Percentiles rank a stretch among this genome's conserved stretches.
phyloP scores from a whole-genome alignment of 192 early-diverging fungal species.

The Backusella liffmaniae region DNA sequence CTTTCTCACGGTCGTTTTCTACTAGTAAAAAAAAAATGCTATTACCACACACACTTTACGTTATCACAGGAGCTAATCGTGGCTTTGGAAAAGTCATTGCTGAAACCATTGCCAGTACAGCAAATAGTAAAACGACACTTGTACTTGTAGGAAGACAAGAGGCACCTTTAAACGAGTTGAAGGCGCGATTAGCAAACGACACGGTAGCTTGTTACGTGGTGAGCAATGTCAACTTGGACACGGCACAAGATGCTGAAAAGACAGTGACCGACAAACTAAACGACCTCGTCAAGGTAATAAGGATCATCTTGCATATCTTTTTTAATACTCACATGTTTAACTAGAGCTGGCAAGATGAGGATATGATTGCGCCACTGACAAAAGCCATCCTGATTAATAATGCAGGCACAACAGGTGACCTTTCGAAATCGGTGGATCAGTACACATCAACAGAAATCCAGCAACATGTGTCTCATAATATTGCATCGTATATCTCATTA shows the following conservation, averaged over 20 bases:
- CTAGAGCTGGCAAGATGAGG: not conserved
- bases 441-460: slow-evolving; percentile 47
- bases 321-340: not conserved
- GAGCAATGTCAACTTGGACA: slow-evolving; percentile 10
- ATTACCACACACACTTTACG: slow-evolving; percentile 34
- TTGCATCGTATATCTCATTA: slow-evolving; percentile 55
- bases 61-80: slow-evolving; percentile 67
- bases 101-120: slow-evolving; percentile 33
- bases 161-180: slow-evolving; percentile 3
- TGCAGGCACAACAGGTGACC: slow-evolving; percentile 71
- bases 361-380: slow-evolving; percentile 14
- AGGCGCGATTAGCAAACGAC: slow-evolving; percentile 25
- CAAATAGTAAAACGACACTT: slow-evolving; percentile 33
- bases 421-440: slow-evolving; percentile 57
- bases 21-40: slow-evolving; percentile 3
- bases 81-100: slow-evolving; percentile 63
- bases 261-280: slow-evolving; percentile 4
- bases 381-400: slow-evolving; percentile 67
- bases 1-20: slow-evolving; percentile 3
- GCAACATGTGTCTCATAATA: slow-evolving; percentile 56
- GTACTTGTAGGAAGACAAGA: slow-evolving; percentile 60
- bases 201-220: not conserved
- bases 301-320: not conserved
- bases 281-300: not conserved
- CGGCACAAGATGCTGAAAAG: slow-evolving; percentile 1